Evolutionary conservation across 805 yeast species (phyloP), one percentile per base, ranked within the genome.

Genomic region (Lipomyces lipofer): DNA sequence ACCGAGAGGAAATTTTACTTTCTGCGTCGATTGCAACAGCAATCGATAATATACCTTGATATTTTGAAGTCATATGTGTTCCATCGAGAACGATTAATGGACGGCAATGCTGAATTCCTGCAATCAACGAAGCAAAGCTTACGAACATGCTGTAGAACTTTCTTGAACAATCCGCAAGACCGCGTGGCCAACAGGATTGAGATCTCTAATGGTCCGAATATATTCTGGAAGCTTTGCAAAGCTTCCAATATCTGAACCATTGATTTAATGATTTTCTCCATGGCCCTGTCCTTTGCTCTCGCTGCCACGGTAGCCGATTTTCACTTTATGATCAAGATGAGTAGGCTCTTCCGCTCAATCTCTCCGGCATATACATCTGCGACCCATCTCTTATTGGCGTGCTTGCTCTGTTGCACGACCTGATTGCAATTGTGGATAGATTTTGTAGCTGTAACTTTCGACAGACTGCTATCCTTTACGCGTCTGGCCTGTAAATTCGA

Each of bases 251-350:
- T 35, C 39, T 35, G 39, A 35, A 10, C 39, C 39, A 17, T 35
- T 10, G 39, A 35, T n/a, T n/a, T n/a, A n/a, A n/a, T n/a, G n/a
- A n/a, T 35, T 22, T 3, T 35, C 19, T 35, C 39, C 39, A 12
- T 35, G 1, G 39, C 24, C 39, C 15, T 5, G 17, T 19, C 19
- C 19, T 35, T 35, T 19, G 39, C 39, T 35, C 39, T 35, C 19
- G 39, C 39, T 35, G 19, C 39, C 39, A 35, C 39, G 39, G 19
- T 35, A 35, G 39, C 19, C 39, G 39, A 35, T 22, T 35, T 35
- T 35, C 22, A 35, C 22, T 7, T 35, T 35, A 35, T 35, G 39
- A 15, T 5, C 39, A 35, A 35, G 39, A 19, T 33, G 38, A 17
- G 39, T 35, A 35, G 39, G 39, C 39, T 35, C 39, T 35, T 35